phyloP scores from a whole-genome alignment of 2,329 filamentous ascomycete species.

The Fusarium chlamydosporum region DNA sequence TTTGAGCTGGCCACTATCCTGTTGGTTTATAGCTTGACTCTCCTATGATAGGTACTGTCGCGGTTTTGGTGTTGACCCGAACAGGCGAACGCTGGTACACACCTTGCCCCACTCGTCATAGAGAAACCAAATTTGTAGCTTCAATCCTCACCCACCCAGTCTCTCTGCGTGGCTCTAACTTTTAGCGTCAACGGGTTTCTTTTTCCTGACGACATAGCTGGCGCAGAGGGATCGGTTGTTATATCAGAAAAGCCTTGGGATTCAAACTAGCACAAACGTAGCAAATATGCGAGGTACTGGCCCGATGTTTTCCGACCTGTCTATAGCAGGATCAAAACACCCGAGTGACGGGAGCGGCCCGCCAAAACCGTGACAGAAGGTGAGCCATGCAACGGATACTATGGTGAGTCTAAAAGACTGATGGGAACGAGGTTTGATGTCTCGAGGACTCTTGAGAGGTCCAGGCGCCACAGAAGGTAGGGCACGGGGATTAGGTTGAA shows the following conservation, averaged over 20 bases:
- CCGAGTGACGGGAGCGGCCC: conserved; percentile 3
- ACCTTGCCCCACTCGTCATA: conserved; percentile 3
- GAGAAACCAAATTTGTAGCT: not conserved
- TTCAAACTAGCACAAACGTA: not conserved
- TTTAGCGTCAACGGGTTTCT: not conserved
- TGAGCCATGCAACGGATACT: conserved; percentile 7
- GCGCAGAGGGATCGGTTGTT: not conserved
- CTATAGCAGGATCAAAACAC: conserved; percentile 2
- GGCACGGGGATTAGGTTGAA: conserved; percentile 22
- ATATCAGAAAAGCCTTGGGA: not conserved
- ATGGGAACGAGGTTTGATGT: conserved; percentile 28
- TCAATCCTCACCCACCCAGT: not conserved
- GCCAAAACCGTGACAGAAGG: conserved; percentile 15
- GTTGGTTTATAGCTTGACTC: conserved; percentile 22
- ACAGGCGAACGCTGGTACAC: conserved; percentile 8
- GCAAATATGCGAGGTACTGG: not conserved
- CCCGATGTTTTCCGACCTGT: not conserved
- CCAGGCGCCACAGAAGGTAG: conserved; percentile 4
- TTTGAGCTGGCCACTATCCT: conserved; percentile 33
- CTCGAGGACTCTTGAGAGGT: conserved; percentile 15
- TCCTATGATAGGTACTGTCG: conserved; percentile 10
- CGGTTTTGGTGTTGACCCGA: conserved; percentile 18
- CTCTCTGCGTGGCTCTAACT: not conserved
- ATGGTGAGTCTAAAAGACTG: not conserved
- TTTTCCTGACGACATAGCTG: conserved; percentile 31